Base-by-base conservation (phyloP, 176 grass and related monocot genomes). In the Avena sativa region DNA sequence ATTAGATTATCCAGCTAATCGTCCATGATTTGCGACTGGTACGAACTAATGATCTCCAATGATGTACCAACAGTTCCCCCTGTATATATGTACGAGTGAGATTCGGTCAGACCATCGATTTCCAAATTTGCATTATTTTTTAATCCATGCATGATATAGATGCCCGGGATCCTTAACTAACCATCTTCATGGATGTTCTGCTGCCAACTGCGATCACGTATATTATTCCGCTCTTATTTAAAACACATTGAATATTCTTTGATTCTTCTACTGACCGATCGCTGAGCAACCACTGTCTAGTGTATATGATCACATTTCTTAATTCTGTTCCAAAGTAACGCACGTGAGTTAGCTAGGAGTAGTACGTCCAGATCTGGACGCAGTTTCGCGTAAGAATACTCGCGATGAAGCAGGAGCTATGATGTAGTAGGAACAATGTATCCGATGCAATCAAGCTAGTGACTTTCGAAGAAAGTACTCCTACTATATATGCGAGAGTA, bases 401-500 rank as follows among this genome's bases (percentile, higher is more conserved):
- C 23, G 10, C n/a, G 64, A 13, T 5, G 12, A 19, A 82, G 20
- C 36, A 77, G 77, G 61, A 70, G 55, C 19, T 61, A 76, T 65
- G 5, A 49, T 12, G 0, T 10, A 25, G 28, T 28, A 28, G 28
- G 34, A 28, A 26, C n/a, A 12, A 83, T 59, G 32, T n/a, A 17
- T 52, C 44, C 51, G 9, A 81, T 67, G 64, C 64, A 34, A 36
- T 15, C 2, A 47, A 56, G 34, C 40, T 43, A 16, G 71, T 63
- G 74, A 83, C 19, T 66, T 90, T 79, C 89, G 65, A 74, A 83
- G 88, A 90, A 90, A 82, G 49, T 58, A 32, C 55, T 49, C 21
- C 23, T 26, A 52, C 9, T 21, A 13, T 72, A 47, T 71, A 19
- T 44, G 17, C 19, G 16, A 28, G 16, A 28, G 12, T 6, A 44